phyloP scores from a whole-genome alignment of 1,139 yeast species.

The Protomyces inouyei region DNA sequence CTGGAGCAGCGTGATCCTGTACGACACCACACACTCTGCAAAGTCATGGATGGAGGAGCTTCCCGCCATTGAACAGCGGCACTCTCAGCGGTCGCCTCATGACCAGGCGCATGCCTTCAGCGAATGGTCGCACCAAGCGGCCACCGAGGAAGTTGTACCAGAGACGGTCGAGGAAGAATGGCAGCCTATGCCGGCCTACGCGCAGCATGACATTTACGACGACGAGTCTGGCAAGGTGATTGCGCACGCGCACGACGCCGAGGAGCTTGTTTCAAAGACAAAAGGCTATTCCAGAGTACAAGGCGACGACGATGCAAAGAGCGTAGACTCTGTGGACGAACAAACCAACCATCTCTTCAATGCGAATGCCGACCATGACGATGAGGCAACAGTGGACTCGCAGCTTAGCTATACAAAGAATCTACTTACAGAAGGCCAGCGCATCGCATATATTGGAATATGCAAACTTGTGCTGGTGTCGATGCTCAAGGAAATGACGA shows the following conservation, averaged over 20 bases:
- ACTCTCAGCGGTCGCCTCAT: background rate
- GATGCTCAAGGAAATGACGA: constrained; percentile 74
- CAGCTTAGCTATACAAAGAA: constrained; percentile 76
- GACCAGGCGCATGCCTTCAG: constrained; percentile 8
- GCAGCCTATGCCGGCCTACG: constrained; percentile 60
- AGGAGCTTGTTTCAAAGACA: constrained; percentile 37
- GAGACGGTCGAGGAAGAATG: constrained; percentile 39
- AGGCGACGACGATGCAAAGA: constrained; percentile 79
- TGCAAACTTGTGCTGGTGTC: constrained; percentile 69
- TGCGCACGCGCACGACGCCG: constrained; percentile 37
- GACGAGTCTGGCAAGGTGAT: constrained; percentile 50
- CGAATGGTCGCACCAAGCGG: constrained; percentile 23
- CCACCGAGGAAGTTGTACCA: constrained; percentile 29
- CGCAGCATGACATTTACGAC: constrained; percentile 55
- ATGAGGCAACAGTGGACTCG: constrained; percentile 46
- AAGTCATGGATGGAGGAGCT: background rate
- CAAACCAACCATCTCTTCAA: constrained; percentile 77
- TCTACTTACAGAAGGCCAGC: constrained; percentile 75
- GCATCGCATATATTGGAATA: constrained; percentile 87
- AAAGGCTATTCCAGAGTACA: constrained; percentile 85
- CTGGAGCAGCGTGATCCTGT: background rate
- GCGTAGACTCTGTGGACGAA: constrained; percentile 61
- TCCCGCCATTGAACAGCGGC: background rate
- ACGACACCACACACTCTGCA: background rate
- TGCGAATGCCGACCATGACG: constrained; percentile 42